Conservation (phyloP, 1,284 basidiomycete species). For the Pseudozyma thailandica region DNA sequence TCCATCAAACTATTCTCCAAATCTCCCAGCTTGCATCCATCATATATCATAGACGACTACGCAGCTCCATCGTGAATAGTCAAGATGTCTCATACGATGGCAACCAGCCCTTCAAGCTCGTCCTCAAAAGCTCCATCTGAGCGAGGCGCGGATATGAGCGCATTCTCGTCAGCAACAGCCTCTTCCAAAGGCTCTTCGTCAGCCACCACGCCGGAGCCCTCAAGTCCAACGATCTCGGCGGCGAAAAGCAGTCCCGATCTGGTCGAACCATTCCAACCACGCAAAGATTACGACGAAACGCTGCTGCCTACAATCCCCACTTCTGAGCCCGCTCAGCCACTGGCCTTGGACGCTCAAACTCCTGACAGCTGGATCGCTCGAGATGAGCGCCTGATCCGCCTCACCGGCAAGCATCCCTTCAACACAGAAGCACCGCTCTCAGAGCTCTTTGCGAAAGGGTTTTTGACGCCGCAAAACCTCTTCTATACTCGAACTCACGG, state of each 20-base stretch:
- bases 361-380: slow-evolving; percentile 61
- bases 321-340: slow-evolving; percentile 35
- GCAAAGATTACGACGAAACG: slow-evolving; percentile 27
- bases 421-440: slow-evolving; percentile 74
- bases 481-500: slow-evolving; percentile 79
- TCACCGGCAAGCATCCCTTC: slow-evolving; percentile 72
- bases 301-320: slow-evolving; percentile 46
- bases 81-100: slow-evolving; percentile 4
- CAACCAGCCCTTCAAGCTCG: slow-evolving; percentile 16
- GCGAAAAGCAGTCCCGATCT: not conserved
- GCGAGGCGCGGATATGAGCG: slow-evolving; percentile 9
- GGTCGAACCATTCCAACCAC: slow-evolving; percentile 25
- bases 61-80: not conserved
- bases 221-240: slow-evolving; percentile 20
- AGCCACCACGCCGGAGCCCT: slow-evolving; percentile 40
- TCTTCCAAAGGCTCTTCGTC: slow-evolving; percentile 20
- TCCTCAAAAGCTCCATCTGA: slow-evolving; percentile 38
- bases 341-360: slow-evolving; percentile 54
- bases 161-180: slow-evolving; percentile 21
- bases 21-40: no score
- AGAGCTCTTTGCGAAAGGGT: slow-evolving; percentile 72
- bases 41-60: not conserved
- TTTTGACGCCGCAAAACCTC: slow-evolving; percentile 75
- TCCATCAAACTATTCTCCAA: no score
- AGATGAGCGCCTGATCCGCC: slow-evolving; percentile 56